Base-by-base conservation (phyloP, 208 protist species). In the Herpetomonas samuelpessoai region DNA sequence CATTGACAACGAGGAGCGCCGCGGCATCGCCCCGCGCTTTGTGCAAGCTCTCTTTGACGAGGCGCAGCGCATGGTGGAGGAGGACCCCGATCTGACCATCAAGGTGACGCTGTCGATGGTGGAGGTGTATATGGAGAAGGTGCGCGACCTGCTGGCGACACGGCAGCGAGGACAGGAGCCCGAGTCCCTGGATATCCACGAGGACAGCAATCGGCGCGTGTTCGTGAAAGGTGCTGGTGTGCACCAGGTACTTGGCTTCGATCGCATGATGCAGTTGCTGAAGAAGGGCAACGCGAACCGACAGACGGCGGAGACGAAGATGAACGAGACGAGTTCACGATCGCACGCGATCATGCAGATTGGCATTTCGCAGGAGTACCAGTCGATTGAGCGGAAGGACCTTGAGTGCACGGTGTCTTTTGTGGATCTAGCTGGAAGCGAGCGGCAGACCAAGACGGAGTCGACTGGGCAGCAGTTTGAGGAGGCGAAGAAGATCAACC, bases 401-500 rank as follows among this genome's bases (percentile, higher is more conserved):
- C 57, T 67, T 48, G 81, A 86, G 38, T 71, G 88, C 26, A 68
- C 77, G 19, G 62, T 94, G 46, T 94, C 82, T 29, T 64, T 94
- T 9, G 87, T 94, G 45, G 87, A 94, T 51, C 68, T 94, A 19
- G 87, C 87, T 16, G 87, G 87, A 6, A 91, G 83, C 62, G 83
- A 94, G 71, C 76, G 87, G 50, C 87, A 94, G 66, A 81, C 77
- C 59, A 88, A 88, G 68, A 88, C 91, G 27, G 81, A 90, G 60
- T 84, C 88, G 18, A 76, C 51, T 45, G 91, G 91, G 24, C 61
- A 83, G 50, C 71, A 79, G 22, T 87, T 96, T 50, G 85, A 93
- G 67, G 88, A 96, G 72, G 86, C 85, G 18, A 93, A 93, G 52
- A 88, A 93, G 74, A 96, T 96, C 62, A 95, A 95, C 70, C 76